Conservation (phyloP, 1,284 basidiomycete genomes). For the Cutaneotrichosporon cavernicola region DNA sequence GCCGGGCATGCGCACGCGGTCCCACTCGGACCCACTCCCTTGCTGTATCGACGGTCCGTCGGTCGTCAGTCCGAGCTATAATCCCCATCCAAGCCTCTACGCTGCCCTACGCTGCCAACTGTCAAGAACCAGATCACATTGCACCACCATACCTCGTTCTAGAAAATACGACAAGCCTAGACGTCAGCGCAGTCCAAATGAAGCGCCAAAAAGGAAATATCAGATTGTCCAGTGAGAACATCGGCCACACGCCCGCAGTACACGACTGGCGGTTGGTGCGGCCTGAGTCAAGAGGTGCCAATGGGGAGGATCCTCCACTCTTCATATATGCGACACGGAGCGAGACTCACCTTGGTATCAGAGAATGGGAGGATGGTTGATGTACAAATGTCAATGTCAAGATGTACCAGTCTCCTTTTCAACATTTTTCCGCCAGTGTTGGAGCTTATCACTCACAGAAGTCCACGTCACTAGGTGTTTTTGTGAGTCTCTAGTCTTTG, state of each 20-base stretch:
- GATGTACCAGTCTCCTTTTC: neutral
- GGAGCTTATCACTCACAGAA: neutral
- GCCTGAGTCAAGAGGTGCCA: conserved; percentile 53
- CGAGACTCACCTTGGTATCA: neutral
- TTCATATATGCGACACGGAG: conserved; percentile 37
- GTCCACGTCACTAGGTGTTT: neutral
- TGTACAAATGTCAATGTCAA: neutral
- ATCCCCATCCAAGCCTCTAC: no score
- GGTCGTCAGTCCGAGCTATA: no score
- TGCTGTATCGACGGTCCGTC: no score
- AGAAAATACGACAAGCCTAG: neutral
- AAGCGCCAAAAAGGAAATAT: conserved; percentile 5
- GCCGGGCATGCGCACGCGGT: no score
- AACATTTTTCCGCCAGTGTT: neutral
- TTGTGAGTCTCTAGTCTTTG: no score
- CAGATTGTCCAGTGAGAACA: conserved; percentile 32
- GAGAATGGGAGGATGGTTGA: neutral
- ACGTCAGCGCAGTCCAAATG: neutral
- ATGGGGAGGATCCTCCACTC: conserved; percentile 48
- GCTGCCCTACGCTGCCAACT: no score
- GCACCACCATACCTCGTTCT: neutral
- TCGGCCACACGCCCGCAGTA: conserved; percentile 18
- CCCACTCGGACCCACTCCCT: no score
- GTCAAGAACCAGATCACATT: neutral
- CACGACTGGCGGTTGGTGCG: conserved; percentile 6